These are phyloP conservation scores for Begonia loranthoides DNA, from an alignment of 306 rosid species.

Conservation along the genomic window DNA sequence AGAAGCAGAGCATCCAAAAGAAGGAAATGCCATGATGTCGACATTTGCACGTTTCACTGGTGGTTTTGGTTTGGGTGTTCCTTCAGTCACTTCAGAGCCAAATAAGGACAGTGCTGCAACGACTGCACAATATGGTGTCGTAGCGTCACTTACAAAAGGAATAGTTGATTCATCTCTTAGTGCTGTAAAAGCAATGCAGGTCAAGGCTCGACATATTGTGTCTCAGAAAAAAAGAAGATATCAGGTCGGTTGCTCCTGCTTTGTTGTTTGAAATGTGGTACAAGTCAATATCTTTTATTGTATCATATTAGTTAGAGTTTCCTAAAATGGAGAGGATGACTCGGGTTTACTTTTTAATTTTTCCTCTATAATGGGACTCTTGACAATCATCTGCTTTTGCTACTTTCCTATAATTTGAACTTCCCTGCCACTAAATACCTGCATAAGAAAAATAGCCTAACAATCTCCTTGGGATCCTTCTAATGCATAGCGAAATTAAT, in stretches of 20 bases:
- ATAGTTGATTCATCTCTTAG: conserved; percentile 55
- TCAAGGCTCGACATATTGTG: conserved; percentile 85
- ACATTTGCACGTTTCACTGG: conserved; percentile 37
- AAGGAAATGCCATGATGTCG: conserved; percentile 30
- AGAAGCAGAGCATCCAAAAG: conserved; percentile 24
- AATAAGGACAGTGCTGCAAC: conserved; percentile 21
- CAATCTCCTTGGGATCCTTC: too few relatives aligned
- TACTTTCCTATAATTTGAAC: background rate
- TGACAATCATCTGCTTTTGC: background rate
- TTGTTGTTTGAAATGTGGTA: conserved; percentile 1
- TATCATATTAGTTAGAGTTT: background rate
- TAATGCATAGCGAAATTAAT: too few relatives aligned
- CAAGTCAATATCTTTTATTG: background rate
- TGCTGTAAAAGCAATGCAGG: conserved; percentile 86
- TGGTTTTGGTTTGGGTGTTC: conserved; percentile 40
- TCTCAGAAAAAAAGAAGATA: conserved; percentile 90
- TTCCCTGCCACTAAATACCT: background rate
- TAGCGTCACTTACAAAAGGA: conserved; percentile 65
- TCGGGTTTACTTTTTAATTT: background rate
- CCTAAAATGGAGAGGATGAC: background rate
- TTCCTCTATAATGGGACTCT: background rate
- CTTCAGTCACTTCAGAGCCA: conserved; percentile 14
- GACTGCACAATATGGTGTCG: conserved; percentile 30
- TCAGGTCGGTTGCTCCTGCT: conserved; percentile 40
- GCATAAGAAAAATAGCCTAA: too few relatives aligned